Evolutionary conservation across 2,329 filamentous ascomycete species (phyloP).

Genomic region (Alternaria tenuissima): DNA sequence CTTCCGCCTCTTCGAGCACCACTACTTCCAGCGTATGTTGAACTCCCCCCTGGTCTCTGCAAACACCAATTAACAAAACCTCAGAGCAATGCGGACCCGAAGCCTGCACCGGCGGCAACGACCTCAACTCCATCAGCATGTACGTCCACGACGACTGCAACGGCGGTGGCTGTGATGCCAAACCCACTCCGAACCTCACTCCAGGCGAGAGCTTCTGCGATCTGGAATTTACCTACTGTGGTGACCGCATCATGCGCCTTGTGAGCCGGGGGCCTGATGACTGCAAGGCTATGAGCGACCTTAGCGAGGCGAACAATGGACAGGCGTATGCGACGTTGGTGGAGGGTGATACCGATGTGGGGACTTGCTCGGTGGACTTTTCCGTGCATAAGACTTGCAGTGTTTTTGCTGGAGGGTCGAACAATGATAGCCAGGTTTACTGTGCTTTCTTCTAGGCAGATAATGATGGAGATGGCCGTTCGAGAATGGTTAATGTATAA

Average conservation of each 20-base stretch:
- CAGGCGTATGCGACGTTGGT: background rate
- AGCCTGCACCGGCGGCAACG: background rate
- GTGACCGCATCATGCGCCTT: too few species aligned
- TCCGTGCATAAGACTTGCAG: background rate
- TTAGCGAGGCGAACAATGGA: background rate
- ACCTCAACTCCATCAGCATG: background rate
- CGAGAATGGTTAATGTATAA: too few species aligned
- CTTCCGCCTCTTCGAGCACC: background rate
- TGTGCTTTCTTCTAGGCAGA: too few species aligned
- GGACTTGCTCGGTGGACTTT: background rate
- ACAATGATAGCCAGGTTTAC: too few species aligned
- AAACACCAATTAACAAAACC: too few species aligned
- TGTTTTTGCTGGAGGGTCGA: background rate
- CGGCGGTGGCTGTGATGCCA: too few species aligned
- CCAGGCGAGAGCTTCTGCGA: too few species aligned
- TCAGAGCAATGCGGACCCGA: background rate
- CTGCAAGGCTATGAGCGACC: background rate
- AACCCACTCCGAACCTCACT: background rate
- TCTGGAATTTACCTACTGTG: too few species aligned
- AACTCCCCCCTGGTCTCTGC: accelerated
- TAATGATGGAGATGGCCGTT: too few species aligned
- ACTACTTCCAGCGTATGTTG: background rate
- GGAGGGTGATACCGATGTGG: background rate
- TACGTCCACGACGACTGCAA: background rate
- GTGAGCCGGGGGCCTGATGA: too few species aligned